Conservation (phyloP, 768 basidiomycete genomes). For the Thelephora aurantiotincta region DNA sequence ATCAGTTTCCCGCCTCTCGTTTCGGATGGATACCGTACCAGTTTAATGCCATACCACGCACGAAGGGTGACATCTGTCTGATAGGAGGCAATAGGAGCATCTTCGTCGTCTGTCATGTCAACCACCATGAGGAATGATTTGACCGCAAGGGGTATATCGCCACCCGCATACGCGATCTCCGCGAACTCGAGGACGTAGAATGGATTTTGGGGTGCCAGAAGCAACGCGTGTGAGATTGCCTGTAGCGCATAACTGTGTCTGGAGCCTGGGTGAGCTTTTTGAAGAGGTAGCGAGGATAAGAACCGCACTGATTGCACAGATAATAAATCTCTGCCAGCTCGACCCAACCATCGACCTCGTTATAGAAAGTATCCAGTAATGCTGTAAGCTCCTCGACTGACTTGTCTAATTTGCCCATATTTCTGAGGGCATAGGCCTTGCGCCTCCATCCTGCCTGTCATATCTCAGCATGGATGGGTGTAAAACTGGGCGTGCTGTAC, state of each 20-base stretch:
- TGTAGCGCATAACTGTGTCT: slow-evolving; percentile 67
- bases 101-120: slow-evolving; percentile 66
- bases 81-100: slow-evolving; percentile 33
- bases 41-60: slow-evolving; percentile 76
- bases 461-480: background rate
- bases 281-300: background rate
- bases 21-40: slow-evolving; percentile 29
- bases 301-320: slow-evolving; percentile 54
- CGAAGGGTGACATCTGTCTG: slow-evolving; percentile 42
- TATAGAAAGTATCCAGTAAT: slow-evolving; percentile 79
- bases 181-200: slow-evolving; percentile 76
- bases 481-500: slow-evolving; percentile 13
- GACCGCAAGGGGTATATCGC: slow-evolving; percentile 60
- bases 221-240: slow-evolving; percentile 66
- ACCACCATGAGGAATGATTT: slow-evolving; percentile 68
- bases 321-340: slow-evolving; percentile 75
- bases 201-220: slow-evolving; percentile 77
- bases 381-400: slow-evolving; percentile 59
- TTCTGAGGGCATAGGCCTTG: slow-evolving; percentile 57
- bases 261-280: background rate
- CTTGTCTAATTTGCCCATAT: slow-evolving; percentile 44
- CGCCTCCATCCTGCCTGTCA: slow-evolving; percentile 64
- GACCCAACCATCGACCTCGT: slow-evolving; percentile 79
- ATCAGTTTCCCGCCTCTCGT: slow-evolving; percentile 36
- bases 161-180: slow-evolving; percentile 75